Evolutionary conservation across 768 basidiomycete genomes (phyloP).

Genomic region (Porphyrellus cyaneotinctus): DNA sequence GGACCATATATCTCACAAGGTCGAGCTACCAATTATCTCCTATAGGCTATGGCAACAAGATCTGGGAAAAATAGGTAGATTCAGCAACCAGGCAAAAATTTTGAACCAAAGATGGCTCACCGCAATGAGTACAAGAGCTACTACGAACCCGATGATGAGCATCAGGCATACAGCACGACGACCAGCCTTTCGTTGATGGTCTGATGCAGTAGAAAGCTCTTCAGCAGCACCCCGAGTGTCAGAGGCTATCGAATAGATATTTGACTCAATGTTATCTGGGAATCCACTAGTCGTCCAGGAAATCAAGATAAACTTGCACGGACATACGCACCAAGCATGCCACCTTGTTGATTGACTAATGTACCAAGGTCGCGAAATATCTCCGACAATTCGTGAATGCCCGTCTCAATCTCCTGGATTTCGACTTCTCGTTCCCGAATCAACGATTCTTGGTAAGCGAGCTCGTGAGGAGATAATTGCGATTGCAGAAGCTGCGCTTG

Average conservation of each 20-base stretch:
- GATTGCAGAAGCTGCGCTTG: slow-evolving; percentile 67
- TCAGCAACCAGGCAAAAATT: neutral
- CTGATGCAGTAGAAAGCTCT: slow-evolving; percentile 84
- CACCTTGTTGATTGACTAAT: slow-evolving; percentile 89
- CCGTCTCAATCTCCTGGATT: slow-evolving; percentile 93
- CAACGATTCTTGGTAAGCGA: slow-evolving; percentile 93
- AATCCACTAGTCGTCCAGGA: neutral
- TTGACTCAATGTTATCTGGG: slow-evolving; percentile 91
- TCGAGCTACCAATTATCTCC: neutral
- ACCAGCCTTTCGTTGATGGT: slow-evolving; percentile 93
- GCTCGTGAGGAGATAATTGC: slow-evolving; percentile 83
- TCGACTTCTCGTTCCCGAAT: slow-evolving; percentile 81
- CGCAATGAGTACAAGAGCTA: slow-evolving; percentile 85
- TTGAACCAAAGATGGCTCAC: slow-evolving; percentile 48
- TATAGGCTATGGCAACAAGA: slow-evolving; percentile 29
- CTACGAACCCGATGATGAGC: slow-evolving; percentile 81
- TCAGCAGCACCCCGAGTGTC: slow-evolving; percentile 81
- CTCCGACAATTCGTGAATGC: slow-evolving; percentile 93
- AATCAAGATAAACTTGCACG: neutral
- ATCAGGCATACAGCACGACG: slow-evolving; percentile 85
- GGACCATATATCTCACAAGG: neutral
- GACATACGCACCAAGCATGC: slow-evolving; percentile 75
- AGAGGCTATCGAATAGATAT: slow-evolving; percentile 80
- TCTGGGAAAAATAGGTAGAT: slow-evolving; percentile 4
- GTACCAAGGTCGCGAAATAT: slow-evolving; percentile 97